A percentile compares a stretch with the other conserved stretches of the same genome.
Conservation (phyloP, 495 filamentous ascomycete genomes). For the Lasiosphaeria hispida region DNA sequence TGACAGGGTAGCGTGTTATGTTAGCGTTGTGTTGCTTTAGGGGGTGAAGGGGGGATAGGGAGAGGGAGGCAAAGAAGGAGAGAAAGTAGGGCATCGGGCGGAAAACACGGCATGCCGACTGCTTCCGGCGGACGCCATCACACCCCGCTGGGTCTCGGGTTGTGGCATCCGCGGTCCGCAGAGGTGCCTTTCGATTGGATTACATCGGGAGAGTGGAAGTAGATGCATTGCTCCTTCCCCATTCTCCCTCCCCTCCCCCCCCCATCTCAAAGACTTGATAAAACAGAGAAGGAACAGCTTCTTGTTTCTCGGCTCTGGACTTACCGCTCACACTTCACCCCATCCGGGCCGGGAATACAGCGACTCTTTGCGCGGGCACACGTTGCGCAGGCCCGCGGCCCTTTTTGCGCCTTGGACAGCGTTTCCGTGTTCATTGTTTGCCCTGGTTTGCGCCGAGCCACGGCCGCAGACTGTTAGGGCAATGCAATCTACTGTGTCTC, state of each 20-base stretch:
- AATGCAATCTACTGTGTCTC: too few relatives aligned
- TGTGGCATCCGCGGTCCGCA: too few relatives aligned
- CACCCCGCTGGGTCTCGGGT: too few relatives aligned
- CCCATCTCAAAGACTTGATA: neutral
- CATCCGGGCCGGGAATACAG: conserved; percentile 20
- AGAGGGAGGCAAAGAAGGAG: neutral
- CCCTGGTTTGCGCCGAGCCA: neutral
- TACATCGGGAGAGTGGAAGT: neutral
- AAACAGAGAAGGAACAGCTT: too few relatives aligned
- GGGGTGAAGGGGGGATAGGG: neutral
- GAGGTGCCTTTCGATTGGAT: too few relatives aligned
- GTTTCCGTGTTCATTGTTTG: neutral
- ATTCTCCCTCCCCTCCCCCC: neutral
- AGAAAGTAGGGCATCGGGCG: too few relatives aligned
- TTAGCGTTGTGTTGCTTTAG: too few relatives aligned
- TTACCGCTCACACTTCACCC: conserved; percentile 25
- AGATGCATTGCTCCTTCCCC: neutral
- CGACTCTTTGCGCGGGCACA: conserved; percentile 26
- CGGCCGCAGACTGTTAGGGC: neutral
- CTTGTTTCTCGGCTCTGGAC: neutral
- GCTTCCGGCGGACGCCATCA: too few relatives aligned
- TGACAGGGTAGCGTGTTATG: too few relatives aligned
- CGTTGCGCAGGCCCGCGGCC: conserved; percentile 25
- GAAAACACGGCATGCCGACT: too few relatives aligned
- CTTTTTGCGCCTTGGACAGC: conserved; percentile 15